Evolutionary conservation across 1,139 yeast genomes (phyloP), one percentile per base, ranked within the genome.

Genomic region (Scheffersomyces lignicola): DNA sequence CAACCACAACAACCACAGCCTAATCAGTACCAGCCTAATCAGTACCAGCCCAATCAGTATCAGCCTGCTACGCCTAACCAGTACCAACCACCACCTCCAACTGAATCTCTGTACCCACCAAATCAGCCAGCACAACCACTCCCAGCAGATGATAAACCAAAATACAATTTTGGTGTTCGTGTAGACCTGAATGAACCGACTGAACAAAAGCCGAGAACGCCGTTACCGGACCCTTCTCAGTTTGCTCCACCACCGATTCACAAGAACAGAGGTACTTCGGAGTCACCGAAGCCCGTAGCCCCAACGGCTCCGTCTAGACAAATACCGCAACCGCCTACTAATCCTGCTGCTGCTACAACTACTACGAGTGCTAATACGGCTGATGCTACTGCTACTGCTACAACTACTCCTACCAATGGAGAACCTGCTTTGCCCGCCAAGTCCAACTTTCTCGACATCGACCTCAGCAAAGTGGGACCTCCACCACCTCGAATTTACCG

Each of bases 161-260:
- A 14, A 14, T 26, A 7, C 11, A 26, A 26, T 13, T 24, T 26
- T 17, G 34, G 20, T 20, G 8, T 14, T 4, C 13, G 12, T 14
- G 18, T 7, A 11, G 31, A 24, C 11, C 16, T n/a, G 12, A 34
- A 26, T 20, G 31, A 14, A 10, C 32, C 18, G 11, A 34, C 24
- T 15, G 42, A 22, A 21, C 37, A 22, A 18, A 39, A 36, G 12
- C 52, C 54, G 6, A 52, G 49, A 26, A 32, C 46, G 11, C 62
- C 65, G 1, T 48, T 63, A 11, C 68, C 72, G 0, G 74, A 69
- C 36, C 65, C 72, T 1, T 45, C 57, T 1, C 48, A 58, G 16
- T 67, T 70, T 52, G 65, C 71, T 2, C 72, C 74, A 8, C 76
- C 76, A 3, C 76, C 75, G 2, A 44, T 61, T 7, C 69, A 58